Conservation (phyloP, 805 yeast genomes). For the Wickerhamia fluorescens region DNA sequence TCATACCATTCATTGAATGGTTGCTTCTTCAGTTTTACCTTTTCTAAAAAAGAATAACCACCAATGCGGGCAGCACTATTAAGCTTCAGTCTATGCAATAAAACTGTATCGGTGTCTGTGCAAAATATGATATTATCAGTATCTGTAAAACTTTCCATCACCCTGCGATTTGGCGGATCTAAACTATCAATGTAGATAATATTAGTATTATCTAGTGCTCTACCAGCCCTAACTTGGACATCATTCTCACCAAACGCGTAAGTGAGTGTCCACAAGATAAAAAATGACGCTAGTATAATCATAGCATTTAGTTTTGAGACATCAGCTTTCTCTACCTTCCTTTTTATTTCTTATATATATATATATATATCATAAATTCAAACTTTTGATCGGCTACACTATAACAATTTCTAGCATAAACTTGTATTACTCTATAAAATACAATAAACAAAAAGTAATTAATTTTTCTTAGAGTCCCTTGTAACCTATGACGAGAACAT, state of each 20-base stretch:
- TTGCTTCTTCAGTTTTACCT: too few species aligned
- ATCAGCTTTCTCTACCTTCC: neutral
- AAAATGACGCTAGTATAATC: neutral
- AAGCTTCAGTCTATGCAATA: conserved; percentile 11
- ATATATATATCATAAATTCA: too few species aligned
- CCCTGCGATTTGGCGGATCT: neutral
- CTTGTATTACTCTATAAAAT: too few species aligned
- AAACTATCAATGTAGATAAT: neutral
- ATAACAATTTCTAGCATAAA: too few species aligned
- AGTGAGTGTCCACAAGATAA: neutral
- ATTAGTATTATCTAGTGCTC: conserved; percentile 1
- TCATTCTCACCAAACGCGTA: too few species aligned
- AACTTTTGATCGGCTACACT: too few species aligned
- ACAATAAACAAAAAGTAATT: too few species aligned
- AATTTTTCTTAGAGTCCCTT: too few species aligned
- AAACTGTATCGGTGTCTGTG: conserved; percentile 6
- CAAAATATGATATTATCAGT: conserved; percentile 6
- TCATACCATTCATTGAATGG: conserved; percentile 11
- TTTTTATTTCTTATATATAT: neutral
- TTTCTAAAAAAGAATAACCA: conserved; percentile 4
- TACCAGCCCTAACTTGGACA: too few species aligned
- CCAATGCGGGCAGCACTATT: conserved; percentile 10
- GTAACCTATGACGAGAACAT: too few species aligned
- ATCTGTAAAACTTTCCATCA: conserved; percentile 1
- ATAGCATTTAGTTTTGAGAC: neutral